These are phyloP conservation scores for Vickermania spadyakhi DNA, from an alignment of 208 protist species.

Conservation along the genomic window DNA sequence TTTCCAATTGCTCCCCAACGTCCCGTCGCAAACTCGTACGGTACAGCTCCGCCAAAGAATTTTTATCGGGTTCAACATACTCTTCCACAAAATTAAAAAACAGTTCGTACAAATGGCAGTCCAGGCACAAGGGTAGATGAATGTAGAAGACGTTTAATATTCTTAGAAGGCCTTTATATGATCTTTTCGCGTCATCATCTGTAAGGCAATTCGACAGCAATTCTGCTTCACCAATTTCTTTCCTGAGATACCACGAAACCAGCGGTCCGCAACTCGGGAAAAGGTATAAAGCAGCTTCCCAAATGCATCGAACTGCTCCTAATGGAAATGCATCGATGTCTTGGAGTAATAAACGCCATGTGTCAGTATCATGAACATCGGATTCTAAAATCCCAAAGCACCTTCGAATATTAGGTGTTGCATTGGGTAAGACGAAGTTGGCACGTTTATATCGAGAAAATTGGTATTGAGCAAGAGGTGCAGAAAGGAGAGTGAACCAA, in stretches of 20 bases:
- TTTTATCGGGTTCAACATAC: constrained; percentile 53
- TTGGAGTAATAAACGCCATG: constrained; percentile 59
- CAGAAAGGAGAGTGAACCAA: constrained; percentile 13
- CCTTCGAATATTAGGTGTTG: constrained; percentile 33
- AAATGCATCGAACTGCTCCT: constrained; percentile 46
- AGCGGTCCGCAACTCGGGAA: constrained; percentile 62
- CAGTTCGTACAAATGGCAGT: constrained; percentile 58
- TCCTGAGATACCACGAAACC: constrained; percentile 34
- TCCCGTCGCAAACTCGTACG: constrained; percentile 44
- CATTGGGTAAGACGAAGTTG: constrained; percentile 39
- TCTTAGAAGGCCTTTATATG: constrained; percentile 49
- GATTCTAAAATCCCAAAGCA: constrained; percentile 35
- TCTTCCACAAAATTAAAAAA: constrained; percentile 58
- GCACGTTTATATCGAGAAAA: constrained; percentile 8
- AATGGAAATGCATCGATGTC: constrained; percentile 57
- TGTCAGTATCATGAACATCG: constrained; percentile 43
- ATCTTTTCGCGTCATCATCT: constrained; percentile 44
- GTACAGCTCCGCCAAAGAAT: constrained; percentile 41
- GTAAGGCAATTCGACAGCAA: constrained; percentile 32
- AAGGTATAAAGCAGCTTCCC: constrained; percentile 53
- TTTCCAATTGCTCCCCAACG: constrained; percentile 61
- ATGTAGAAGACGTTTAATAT: constrained; percentile 74
- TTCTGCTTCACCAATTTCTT: constrained; percentile 42
- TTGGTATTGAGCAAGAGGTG: neutral
- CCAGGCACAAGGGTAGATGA: constrained; percentile 64